Evolutionary conservation across 208 protist species (phyloP).

Genomic region (Phytomonas serpens): DNA sequence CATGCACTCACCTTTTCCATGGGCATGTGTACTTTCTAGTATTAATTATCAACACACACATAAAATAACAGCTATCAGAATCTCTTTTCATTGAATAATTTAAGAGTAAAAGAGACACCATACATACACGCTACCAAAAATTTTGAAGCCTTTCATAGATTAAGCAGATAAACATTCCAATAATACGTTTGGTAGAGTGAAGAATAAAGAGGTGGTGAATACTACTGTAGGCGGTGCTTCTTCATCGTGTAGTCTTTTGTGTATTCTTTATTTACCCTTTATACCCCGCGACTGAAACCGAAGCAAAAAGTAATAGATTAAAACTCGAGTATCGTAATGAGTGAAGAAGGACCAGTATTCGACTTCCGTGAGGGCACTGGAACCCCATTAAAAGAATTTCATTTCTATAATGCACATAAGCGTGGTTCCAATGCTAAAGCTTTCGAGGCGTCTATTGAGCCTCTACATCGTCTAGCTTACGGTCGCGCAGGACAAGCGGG

Average conservation of each 20-base stretch:
- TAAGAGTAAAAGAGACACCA: neutral
- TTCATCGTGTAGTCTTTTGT: slow-evolving; percentile 3
- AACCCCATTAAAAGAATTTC: slow-evolving; percentile 31
- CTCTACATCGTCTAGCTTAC: slow-evolving; percentile 67
- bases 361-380: slow-evolving; percentile 40
- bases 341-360: slow-evolving; percentile 28
- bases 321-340: neutral
- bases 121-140: neutral
- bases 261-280: neutral
- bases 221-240: neutral
- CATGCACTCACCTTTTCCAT: neutral
- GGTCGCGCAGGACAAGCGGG: slow-evolving; percentile 35
- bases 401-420: slow-evolving; percentile 21
- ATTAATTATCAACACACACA: neutral
- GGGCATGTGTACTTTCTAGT: neutral
- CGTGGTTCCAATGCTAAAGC: slow-evolving; percentile 24
- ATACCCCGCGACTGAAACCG: neutral
- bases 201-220: neutral
- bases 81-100: neutral
- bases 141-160: neutral
- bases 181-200: neutral
- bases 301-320: neutral
- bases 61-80: neutral
- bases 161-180: neutral
- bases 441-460: slow-evolving; percentile 51